phyloP scores from a whole-genome alignment of 257 asterid genomes.

The Nicotiana benthamiana region DNA sequence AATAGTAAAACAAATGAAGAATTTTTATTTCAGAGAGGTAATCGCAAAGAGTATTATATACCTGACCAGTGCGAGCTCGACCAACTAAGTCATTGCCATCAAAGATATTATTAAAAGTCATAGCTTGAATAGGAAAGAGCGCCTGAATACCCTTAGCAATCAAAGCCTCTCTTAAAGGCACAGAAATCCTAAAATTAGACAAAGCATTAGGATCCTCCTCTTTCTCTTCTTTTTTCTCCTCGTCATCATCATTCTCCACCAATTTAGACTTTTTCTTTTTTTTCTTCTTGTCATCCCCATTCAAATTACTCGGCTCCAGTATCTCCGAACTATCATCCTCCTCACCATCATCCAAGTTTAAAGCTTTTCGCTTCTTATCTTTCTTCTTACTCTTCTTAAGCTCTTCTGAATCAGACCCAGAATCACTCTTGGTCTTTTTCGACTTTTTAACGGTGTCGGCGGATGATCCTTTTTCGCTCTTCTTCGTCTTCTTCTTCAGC shows the following conservation, averaged over 20 bases:
- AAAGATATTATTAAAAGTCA: conserved; percentile 56
- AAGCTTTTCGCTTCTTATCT: conserved; percentile 63
- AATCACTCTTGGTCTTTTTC: conserved; percentile 36
- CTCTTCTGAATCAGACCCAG: conserved; percentile 48
- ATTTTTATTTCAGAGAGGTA: neutral
- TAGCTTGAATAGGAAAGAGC: conserved; percentile 82
- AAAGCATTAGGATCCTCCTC: conserved; percentile 48
- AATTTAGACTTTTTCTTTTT: conserved; percentile 40
- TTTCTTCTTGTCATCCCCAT: conserved; percentile 17
- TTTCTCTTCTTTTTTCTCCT: neutral
- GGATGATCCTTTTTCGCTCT: conserved; percentile 18
- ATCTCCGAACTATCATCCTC: conserved; percentile 24
- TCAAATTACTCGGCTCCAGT: conserved; percentile 33
- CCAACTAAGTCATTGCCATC: conserved; percentile 92
- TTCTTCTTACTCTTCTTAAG: conserved; percentile 32
- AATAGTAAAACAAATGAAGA: neutral
- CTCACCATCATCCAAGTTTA: conserved; percentile 30
- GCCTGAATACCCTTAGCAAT: conserved; percentile 54
- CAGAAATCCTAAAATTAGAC: conserved; percentile 62
- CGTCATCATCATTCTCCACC: conserved; percentile 8
- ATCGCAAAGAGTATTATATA: neutral
- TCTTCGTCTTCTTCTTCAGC: conserved; percentile 37
- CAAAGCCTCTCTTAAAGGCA: conserved; percentile 47
- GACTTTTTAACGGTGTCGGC: conserved; percentile 38
- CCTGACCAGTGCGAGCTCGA: conserved; percentile 95